phyloP scores from a whole-genome alignment of 306 rosid species.

The Morella rubra region DNA sequence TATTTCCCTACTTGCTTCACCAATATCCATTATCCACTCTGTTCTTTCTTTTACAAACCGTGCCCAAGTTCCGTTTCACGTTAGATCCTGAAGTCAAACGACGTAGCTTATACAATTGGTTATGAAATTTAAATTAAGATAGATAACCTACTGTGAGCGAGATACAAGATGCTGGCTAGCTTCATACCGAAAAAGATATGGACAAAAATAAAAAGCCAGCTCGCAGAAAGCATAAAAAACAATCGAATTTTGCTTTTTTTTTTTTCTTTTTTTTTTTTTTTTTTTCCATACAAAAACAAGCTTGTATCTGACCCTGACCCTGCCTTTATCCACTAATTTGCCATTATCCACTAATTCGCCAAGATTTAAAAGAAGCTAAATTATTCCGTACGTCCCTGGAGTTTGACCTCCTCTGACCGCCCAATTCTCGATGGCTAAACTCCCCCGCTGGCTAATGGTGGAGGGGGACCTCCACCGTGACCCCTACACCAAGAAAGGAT shows the following conservation, averaged over 20 bases:
- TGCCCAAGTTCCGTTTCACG: background rate
- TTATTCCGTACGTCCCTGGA: too few species aligned
- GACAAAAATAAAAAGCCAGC: background rate
- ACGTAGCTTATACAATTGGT: background rate
- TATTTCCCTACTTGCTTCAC: background rate
- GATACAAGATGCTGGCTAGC: background rate
- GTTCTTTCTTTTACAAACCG: background rate
- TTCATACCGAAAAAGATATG: slow-evolving; percentile 4
- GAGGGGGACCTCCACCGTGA: too few species aligned
- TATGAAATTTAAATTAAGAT: background rate
- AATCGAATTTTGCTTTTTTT: background rate
- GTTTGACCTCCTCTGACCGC: too few species aligned
- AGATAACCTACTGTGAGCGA: background rate
- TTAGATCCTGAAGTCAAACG: background rate
- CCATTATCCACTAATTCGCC: too few species aligned
- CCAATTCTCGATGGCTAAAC: too few species aligned
- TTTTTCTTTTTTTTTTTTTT: too few species aligned
- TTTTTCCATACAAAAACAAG: background rate
- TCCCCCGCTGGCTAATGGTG: too few species aligned
- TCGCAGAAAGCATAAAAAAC: slow-evolving; percentile 2
- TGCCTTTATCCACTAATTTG: background rate
- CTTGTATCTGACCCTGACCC: background rate
- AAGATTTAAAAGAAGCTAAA: too few species aligned
- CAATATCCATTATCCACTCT: background rate
- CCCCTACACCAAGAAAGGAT: too few species aligned